Base-by-base conservation (phyloP, 176 grass and related monocot species). In the Triticum timopheevii region DNA sequence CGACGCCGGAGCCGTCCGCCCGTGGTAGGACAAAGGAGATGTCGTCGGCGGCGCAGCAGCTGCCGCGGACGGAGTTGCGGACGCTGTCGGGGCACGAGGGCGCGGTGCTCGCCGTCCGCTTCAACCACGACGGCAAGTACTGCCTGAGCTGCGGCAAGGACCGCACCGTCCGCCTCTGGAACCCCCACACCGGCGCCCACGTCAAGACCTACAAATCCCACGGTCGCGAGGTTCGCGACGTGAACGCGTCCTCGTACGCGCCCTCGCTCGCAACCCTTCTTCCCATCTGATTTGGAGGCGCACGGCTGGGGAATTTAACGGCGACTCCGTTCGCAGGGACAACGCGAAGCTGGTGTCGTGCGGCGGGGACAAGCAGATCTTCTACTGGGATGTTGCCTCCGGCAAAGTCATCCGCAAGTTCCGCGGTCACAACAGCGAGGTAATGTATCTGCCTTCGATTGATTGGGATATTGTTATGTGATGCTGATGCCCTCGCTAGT, bases 131-230 rank as follows among this genome's bases (percentile, higher is more conserved):
- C n/a, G 96, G 96, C 5, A 94, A 94, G 79, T 98, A 98, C 85
- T 98, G 96, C 88, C 90, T 98, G 38, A 98, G 93, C 88, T 95
- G 96, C 84, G 96, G 93, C 76, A 95, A 95, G 90, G 96, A 98
- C 88, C 93, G 93, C 45, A 98, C 88, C 24, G 84, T 98, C 86
- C 96, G 88, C 50, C 89, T 98, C 54, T 98, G 96, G 96, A 98
- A 98, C 49, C 96, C 96, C 36, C 90, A 98, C 81, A 93, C 90
- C 38, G 92, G 90, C 69, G 93, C 93, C 82, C 93, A 73, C 84
- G 86, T 98, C 96, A 95, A 98, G 90, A 89, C 86, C 90, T 98
- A 98, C 84, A 92, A 89, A 78, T 95, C 96, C 65, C 96, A 98
- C 86, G 96, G 78, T 63, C 93, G 96, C 50, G 93, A 98, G 86